Percentiles rank a stretch among this genome's conserved stretches.
Conservation (phyloP, 441 rosid species). For the Manihot esculenta region DNA sequence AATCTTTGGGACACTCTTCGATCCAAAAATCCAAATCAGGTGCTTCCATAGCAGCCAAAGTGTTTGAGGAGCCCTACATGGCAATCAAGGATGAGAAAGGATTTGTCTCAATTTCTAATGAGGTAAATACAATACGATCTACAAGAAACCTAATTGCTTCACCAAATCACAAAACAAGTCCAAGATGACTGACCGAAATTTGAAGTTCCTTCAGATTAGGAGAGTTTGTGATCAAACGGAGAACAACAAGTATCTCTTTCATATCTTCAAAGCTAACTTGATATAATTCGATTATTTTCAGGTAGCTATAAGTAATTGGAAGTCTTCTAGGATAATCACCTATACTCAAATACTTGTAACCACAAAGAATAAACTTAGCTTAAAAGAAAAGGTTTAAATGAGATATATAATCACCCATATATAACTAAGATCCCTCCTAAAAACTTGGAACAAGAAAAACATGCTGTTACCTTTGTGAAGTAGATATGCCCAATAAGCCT, state of each 20-base stretch:
- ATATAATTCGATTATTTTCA: slow-evolving; percentile 64
- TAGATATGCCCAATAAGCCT: slow-evolving; percentile 77
- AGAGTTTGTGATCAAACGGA: slow-evolving; percentile 73
- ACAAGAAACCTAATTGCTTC: neutral
- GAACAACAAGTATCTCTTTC: slow-evolving; percentile 74
- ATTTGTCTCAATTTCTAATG: neutral
- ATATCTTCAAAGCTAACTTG: slow-evolving; percentile 93
- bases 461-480: slow-evolving; percentile 77
- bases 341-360: slow-evolving; percentile 75
- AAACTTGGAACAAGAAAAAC: neutral
- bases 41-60: slow-evolving; percentile 48
- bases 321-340: slow-evolving; percentile 68
- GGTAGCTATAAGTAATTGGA: slow-evolving; percentile 53
- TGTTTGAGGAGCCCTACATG: slow-evolving; percentile 59
- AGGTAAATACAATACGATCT: neutral
- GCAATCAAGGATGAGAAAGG: slow-evolving; percentile 10
- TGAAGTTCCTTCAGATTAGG: slow-evolving; percentile 78
- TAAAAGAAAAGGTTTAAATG: neutral
- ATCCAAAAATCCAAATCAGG: slow-evolving; percentile 59
- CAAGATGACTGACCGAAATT: slow-evolving; percentile 60
- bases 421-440: neutral
- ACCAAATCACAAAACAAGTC: slow-evolving; percentile 12
- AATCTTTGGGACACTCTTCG: slow-evolving; percentile 47
- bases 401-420: no score
- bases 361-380: neutral